Evolutionary conservation across 352 stramenopile species (phyloP).

Genomic region (Phytophthora cryptogea): DNA sequence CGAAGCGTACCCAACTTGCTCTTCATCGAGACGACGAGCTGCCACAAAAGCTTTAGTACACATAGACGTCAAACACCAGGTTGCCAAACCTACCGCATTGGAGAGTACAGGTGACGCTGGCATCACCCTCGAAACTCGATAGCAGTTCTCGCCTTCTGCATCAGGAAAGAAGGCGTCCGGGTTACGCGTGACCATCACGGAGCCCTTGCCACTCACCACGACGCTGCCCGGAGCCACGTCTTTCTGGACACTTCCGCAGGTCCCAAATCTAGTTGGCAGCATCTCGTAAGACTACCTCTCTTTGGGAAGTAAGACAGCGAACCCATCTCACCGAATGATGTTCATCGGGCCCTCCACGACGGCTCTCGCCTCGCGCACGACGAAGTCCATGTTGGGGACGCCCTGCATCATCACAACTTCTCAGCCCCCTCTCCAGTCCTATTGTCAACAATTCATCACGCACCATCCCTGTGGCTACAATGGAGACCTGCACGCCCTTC

Average conservation of each 20-base stretch:
- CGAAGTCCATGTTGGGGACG: slow-evolving; percentile 76
- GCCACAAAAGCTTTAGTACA: neutral
- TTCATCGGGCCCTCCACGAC: slow-evolving; percentile 53
- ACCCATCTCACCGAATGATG: slow-evolving; percentile 49
- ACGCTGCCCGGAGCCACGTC: slow-evolving; percentile 52
- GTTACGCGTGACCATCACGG: slow-evolving; percentile 48
- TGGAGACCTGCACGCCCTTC: slow-evolving; percentile 48
- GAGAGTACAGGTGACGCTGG: slow-evolving; percentile 36
- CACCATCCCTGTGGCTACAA: slow-evolving; percentile 72
- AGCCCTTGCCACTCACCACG: slow-evolving; percentile 55
- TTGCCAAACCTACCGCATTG: slow-evolving; percentile 20
- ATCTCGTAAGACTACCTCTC: neutral
- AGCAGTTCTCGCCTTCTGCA: slow-evolving; percentile 21
- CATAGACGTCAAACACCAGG: neutral
- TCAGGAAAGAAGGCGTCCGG: slow-evolving; percentile 58
- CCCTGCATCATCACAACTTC: slow-evolving; percentile 29
- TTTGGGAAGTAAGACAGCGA: neutral
- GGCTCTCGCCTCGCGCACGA: slow-evolving; percentile 61
- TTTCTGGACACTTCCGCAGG: slow-evolving; percentile 49
- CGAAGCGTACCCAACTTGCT: slow-evolving; percentile 27
- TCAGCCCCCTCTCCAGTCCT: neutral
- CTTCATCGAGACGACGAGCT: slow-evolving; percentile 39
- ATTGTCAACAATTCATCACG: neutral
- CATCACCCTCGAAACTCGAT: slow-evolving; percentile 45
- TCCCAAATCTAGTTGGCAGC: slow-evolving; percentile 45